A percentile compares a stretch with the other conserved stretches of the same genome.
These are phyloP conservation scores for Clonostachys byssicola DNA, from an alignment of 2,329 filamentous ascomycete species.

Conservation along the genomic window DNA sequence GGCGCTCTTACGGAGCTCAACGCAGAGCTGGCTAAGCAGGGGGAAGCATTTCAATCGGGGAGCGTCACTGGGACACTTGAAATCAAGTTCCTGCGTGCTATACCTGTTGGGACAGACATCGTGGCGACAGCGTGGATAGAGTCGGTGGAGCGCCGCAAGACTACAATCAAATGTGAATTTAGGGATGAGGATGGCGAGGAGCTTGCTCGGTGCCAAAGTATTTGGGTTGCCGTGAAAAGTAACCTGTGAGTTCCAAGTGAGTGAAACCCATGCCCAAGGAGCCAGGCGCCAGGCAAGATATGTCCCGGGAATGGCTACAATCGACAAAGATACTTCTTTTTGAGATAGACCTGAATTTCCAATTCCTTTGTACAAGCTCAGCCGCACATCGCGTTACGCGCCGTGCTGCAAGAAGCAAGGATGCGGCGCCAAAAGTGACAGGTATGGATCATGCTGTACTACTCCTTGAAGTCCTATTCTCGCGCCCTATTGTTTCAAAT, in stretches of 20 bases:
- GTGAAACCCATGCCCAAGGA: too few relatives aligned
- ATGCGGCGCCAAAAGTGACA: too few relatives aligned
- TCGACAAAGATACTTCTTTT: too few relatives aligned
- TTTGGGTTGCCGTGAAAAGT: conserved; percentile 23
- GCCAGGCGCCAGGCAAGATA: too few relatives aligned
- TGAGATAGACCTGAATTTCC: too few relatives aligned
- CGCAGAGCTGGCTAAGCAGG: conserved; percentile 19
- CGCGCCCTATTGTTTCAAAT: too few relatives aligned
- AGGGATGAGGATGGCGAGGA: conserved; percentile 18
- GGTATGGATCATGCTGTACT: too few relatives aligned
- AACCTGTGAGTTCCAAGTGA: conserved; percentile 3
- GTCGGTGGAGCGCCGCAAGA: conserved; percentile 24
- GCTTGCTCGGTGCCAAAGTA: conserved; percentile 20
- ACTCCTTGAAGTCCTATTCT: too few relatives aligned
- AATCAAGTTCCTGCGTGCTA: conserved; percentile 24
- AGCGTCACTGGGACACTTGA: conserved; percentile 27
- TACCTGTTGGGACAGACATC: conserved; percentile 19
- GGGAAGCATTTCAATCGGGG: conserved; percentile 14
- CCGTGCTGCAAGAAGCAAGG: too few relatives aligned
- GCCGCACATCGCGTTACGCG: too few relatives aligned
- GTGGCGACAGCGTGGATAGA: conserved; percentile 22
- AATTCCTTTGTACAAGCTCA: too few relatives aligned
- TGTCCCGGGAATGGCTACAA: too few relatives aligned
- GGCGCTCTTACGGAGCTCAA: conserved; percentile 29
- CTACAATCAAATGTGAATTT: conserved; percentile 19